Percentiles rank a stretch among this genome's conserved stretches.
phyloP scores from a whole-genome alignment of 768 basidiomycete species.

The Peribolospora baueri region DNA sequence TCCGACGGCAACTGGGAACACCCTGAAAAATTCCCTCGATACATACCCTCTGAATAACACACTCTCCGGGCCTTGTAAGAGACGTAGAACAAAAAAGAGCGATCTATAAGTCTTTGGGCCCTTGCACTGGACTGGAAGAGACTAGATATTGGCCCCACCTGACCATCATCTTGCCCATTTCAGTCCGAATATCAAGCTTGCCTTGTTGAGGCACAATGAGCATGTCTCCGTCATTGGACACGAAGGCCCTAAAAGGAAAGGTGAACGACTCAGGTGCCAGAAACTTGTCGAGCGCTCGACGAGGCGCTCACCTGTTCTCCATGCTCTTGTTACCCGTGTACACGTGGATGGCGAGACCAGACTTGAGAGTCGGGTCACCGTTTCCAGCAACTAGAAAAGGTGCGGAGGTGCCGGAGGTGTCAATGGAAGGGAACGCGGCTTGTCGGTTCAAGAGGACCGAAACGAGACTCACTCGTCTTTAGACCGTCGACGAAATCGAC shows the following conservation, averaged over 20 bases:
- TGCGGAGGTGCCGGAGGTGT: no score
- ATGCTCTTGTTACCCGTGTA: conserved; percentile 37
- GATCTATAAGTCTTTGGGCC: not conserved
- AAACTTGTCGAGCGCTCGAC: no score
- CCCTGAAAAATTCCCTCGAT: no score
- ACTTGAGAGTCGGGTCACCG: conserved; percentile 36
- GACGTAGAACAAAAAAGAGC: conserved; percentile 24
- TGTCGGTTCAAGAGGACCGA: no score
- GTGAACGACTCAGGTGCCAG: no score
- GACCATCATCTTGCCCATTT: conserved; percentile 29
- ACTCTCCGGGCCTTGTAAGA: conserved; percentile 31
- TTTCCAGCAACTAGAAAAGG: conserved; percentile 26
- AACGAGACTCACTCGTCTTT: no score
- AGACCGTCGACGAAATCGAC: conserved; percentile 33
- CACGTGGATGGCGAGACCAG: conserved; percentile 41
- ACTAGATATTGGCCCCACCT: not conserved
- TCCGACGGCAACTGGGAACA: no score
- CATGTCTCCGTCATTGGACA: conserved; percentile 41
- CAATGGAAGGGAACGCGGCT: no score
- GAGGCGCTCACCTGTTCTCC: conserved; percentile 20
- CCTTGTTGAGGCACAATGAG: conserved; percentile 42
- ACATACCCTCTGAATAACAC: conserved; percentile 31
- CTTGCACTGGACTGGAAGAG: no score
- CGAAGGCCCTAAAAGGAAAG: conserved; percentile 26
- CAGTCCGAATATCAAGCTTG: conserved; percentile 41